Evolutionary conservation across 2,329 filamentous ascomycete genomes (phyloP).

Genomic region (Nigrograna mackinnonii): DNA sequence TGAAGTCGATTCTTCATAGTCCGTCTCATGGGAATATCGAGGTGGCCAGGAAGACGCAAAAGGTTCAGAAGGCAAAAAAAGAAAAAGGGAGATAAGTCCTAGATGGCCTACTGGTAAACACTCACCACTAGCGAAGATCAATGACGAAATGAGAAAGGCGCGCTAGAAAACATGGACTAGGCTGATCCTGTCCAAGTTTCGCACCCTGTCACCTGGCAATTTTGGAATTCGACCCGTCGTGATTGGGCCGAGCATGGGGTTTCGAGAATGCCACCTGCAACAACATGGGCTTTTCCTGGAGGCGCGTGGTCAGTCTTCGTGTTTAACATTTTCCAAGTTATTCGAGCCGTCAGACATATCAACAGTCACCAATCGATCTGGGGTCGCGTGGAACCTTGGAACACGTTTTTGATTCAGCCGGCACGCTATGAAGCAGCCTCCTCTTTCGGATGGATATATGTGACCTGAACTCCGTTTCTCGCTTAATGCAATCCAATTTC

Average conservation of each 20-base stretch:
- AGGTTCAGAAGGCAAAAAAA: neutral
- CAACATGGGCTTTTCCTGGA: no score
- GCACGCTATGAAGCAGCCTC: constrained; percentile 12
- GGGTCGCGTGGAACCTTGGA: no score
- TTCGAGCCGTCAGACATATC: no score
- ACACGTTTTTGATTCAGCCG: constrained; percentile 11
- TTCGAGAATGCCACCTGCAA: no score
- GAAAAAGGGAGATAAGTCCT: neutral
- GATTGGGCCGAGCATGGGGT: no score
- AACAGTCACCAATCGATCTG: no score
- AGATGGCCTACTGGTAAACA: neutral
- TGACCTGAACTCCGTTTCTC: constrained; percentile 26
- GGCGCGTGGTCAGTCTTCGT: no score
- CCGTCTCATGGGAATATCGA: no score
- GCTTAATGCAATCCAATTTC: constrained; percentile 33
- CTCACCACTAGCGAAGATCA: constrained; percentile 2
- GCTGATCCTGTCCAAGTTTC: neutral
- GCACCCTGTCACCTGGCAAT: no score
- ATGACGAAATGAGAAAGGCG: constrained; percentile 14
- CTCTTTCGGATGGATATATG: constrained; percentile 9
- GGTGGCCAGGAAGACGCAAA: neutral
- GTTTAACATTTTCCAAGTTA: no score
- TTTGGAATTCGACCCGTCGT: no score
- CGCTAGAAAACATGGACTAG: constrained; percentile 9
- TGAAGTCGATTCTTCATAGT: no score